Evolutionary conservation across 202 grass and related monocot species (phyloP).

Genomic region (Dendrocalamus latiflorus): DNA sequence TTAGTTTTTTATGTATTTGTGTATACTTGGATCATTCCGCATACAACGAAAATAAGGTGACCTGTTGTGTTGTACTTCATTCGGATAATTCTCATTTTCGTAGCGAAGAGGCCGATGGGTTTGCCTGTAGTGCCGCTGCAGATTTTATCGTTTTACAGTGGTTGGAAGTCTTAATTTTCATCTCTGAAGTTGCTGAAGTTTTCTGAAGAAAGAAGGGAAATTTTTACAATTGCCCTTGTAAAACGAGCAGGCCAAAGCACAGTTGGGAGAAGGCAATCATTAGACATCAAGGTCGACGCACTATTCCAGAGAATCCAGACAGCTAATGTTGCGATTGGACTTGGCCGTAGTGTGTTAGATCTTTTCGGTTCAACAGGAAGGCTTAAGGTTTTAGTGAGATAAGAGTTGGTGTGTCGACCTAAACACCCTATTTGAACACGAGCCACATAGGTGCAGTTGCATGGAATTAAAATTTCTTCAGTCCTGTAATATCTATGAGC

Average conservation of each 20-base stretch:
- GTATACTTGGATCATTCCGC: conserved; percentile 6
- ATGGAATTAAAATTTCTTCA: too few species aligned
- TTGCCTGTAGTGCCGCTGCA: too few species aligned
- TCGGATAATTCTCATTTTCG: neutral
- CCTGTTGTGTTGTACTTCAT: neutral
- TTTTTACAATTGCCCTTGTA: too few species aligned
- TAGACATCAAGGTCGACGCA: neutral
- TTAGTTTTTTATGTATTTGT: conserved; percentile 37
- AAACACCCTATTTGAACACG: conserved; percentile 8
- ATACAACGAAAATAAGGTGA: conserved; percentile 4
- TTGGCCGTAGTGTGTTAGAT: neutral
- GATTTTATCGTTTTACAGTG: neutral
- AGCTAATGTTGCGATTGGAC: conserved; percentile 3
- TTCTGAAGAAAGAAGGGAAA: neutral
- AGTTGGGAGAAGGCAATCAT: neutral
- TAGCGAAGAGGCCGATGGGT: too few species aligned
- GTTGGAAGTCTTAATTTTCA: neutral
- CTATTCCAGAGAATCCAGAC: neutral
- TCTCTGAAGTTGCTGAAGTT: neutral
- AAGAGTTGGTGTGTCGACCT: conserved; percentile 12
- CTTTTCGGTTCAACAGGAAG: conserved; percentile 20
- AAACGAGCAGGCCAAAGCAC: too few species aligned
- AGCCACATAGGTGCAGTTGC: neutral
- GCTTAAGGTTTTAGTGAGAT: neutral
- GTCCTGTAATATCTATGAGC: too few species aligned